Base-by-base conservation (phyloP, 1,284 basidiomycete genomes). In the Chalciporus sp. region DNA sequence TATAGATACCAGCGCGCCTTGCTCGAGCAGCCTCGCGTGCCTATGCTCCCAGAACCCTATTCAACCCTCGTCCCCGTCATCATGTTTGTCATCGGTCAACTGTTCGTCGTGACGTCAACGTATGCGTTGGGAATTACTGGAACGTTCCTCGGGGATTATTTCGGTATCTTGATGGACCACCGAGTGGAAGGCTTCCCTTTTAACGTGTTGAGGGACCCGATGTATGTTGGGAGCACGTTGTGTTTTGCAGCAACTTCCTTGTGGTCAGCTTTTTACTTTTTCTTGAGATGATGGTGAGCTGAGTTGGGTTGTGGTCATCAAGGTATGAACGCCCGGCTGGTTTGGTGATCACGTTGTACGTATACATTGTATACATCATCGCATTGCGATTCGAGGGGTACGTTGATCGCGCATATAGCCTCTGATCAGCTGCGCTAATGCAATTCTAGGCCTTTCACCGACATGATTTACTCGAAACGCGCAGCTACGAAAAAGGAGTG, bases 91-190 rank as follows among this genome's bases (percentile, higher is more conserved):
- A 45, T 82, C 11, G 94, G 94, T 26, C 92, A 94, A 68, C 76
- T 82, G 17, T 84, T 96, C 58, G 95, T 98, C 51, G 58, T 96
- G 47, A 88, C 88, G 19, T 95, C 92, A 35, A 98, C 95, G 39
- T 98, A 86, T 83, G 89, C 90, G 0, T 76, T 99, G 14, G 96
- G 96, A 16, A 78, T 98, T 59, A 97, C 95, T 8, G 95, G 95
- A 54, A 95, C 93, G 2, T 95, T 94, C 78, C 82, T 98, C 43
- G 95, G 96, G 6, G 96, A 98, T 75, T 98, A 98, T 76, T 99
- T 98, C 73, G 96, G 96, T n/a, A 98, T 98, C 64, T 78, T 98
- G 51, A 97, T 98, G 94, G 87, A 94, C 68, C 80, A 90, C 54
- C 79, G 86, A 23, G 88, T 92, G 7, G 83, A 86, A 70, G 88